phyloP scores from a whole-genome alignment of 441 rosid genomes.

The Bruguiera hainesii region DNA sequence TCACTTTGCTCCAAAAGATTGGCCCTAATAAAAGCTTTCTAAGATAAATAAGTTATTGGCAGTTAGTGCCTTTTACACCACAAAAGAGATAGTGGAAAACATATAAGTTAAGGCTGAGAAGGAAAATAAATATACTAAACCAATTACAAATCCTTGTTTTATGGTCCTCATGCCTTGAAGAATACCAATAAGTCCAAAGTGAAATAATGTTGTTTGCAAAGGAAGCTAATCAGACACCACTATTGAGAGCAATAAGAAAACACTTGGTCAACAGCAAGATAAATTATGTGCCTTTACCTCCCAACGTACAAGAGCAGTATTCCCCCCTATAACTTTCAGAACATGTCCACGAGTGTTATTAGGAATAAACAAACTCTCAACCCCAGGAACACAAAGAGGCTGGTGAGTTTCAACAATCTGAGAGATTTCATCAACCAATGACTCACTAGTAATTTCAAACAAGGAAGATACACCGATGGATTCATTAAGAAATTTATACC shows the following conservation, averaged over 20 bases:
- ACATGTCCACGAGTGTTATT: constrained; percentile 69
- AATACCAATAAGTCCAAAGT: not conserved
- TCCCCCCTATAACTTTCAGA: constrained; percentile 55
- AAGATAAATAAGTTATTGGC: not conserved
- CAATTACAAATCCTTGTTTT: not conserved
- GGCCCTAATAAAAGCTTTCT: not conserved
- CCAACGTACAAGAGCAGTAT: constrained; percentile 91
- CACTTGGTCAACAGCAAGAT: constrained; percentile 13
- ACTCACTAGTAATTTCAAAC: constrained; percentile 60
- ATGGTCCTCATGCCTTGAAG: not conserved
- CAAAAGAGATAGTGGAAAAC: not conserved
- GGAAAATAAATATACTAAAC: too few relatives aligned
- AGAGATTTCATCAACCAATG: constrained; percentile 51
- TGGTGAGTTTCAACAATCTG: constrained; percentile 67
- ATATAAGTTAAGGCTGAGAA: not conserved
- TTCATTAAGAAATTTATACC: constrained; percentile 88
- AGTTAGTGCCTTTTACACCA: not conserved
- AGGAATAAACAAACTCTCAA: constrained; percentile 82
- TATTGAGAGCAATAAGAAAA: constrained; percentile 7
- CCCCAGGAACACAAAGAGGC: constrained; percentile 69
- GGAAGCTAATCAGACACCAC: constrained; percentile 4
- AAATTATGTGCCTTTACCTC: constrained; percentile 56
- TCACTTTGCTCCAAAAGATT: not conserved
- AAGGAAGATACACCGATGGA: constrained; percentile 81
- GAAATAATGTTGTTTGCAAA: not conserved